phyloP scores from a whole-genome alignment of 148 eudicot genomes.

The Camellia granthamiana region DNA sequence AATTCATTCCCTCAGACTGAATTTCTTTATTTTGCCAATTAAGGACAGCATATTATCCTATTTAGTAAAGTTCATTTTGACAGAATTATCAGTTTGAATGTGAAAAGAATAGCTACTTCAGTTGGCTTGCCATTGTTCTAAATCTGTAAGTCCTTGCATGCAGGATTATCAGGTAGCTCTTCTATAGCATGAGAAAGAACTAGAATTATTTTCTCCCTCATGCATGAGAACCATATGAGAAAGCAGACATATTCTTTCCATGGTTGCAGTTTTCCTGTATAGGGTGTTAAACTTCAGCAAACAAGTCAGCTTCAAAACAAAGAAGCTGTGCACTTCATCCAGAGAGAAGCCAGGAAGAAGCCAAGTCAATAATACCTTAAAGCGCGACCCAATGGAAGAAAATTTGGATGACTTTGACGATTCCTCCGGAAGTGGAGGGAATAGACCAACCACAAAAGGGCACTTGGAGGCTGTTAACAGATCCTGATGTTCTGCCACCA shows the following conservation, averaged over 20 bases:
- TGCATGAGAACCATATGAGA: background rate
- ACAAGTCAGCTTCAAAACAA: background rate
- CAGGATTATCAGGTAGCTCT: background rate
- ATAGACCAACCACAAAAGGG: constrained; percentile 79
- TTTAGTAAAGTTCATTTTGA: background rate
- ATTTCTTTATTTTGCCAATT: background rate
- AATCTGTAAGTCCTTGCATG: background rate
- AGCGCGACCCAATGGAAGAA: constrained; percentile 98
- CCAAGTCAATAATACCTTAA: constrained; percentile 56
- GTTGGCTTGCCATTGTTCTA: background rate
- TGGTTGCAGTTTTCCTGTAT: background rate
- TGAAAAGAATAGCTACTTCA: background rate
- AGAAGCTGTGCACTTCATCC: background rate
- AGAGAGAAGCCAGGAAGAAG: background rate
- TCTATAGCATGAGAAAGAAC: background rate
- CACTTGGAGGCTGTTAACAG: constrained; percentile 88
- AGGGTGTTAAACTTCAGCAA: constrained; percentile 7
- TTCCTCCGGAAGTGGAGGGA: constrained; percentile 89
- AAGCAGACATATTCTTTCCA: background rate
- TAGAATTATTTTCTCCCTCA: background rate
- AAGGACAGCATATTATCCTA: background rate
- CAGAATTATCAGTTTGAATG: background rate
- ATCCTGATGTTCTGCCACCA: constrained; percentile 97
- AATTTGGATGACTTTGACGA: constrained; percentile 95
- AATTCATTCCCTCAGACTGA: background rate